Percentiles rank a stretch among this genome's conserved stretches.
Evolutionary conservation across 768 basidiomycete species (phyloP).

Genomic region (Russula sp.): DNA sequence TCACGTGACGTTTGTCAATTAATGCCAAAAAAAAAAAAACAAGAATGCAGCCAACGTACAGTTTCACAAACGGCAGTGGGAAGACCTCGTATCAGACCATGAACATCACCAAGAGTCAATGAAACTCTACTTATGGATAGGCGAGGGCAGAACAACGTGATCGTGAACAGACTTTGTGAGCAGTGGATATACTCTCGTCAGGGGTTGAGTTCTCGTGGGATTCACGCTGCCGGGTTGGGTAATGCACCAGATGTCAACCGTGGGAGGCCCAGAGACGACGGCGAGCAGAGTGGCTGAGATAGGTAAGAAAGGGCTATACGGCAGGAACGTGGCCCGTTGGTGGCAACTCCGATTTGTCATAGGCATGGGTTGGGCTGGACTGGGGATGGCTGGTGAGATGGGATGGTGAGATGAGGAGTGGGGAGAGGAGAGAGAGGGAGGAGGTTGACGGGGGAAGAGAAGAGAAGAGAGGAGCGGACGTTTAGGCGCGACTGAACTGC

Average conservation of each 20-base stretch:
- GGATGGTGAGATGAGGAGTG: background rate
- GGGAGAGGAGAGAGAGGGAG: background rate
- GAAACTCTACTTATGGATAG: background rate
- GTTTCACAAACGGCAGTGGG: too few relatives aligned
- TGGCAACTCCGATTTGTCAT: background rate
- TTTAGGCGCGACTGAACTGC: conserved; percentile 14
- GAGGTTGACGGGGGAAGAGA: background rate
- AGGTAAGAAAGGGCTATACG: background rate
- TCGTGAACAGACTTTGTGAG: background rate
- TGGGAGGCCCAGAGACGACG: background rate
- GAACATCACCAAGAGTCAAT: background rate
- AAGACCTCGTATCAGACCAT: too few relatives aligned
- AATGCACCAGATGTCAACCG: background rate
- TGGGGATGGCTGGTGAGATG: background rate
- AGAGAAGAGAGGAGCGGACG: background rate
- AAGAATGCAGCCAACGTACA: too few relatives aligned
- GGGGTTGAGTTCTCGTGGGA: background rate
- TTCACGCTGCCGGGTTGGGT: background rate
- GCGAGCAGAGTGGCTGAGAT: background rate
- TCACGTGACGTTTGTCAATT: conserved; percentile 17
- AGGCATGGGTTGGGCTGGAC: background rate
- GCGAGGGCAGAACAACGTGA: background rate
- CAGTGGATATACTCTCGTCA: background rate
- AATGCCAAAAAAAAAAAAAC: background rate
- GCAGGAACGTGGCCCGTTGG: background rate